These are phyloP conservation scores for Phytopythium boreale DNA, from an alignment of 352 stramenopile species.

Conservation along the genomic window DNA sequence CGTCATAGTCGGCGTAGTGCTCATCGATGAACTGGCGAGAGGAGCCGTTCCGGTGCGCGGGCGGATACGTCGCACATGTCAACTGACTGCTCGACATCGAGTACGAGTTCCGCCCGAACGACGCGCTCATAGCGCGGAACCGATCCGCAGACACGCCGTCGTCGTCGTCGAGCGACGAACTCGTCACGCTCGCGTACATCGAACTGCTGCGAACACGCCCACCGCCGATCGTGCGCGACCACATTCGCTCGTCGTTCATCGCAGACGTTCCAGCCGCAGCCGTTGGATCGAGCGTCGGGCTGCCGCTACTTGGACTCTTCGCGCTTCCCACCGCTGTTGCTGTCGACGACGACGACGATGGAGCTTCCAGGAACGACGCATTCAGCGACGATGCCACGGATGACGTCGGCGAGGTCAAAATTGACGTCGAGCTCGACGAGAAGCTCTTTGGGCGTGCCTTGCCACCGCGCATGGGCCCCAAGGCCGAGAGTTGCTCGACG, in stretches of 20 bases:
- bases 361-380: slow-evolving; percentile 47
- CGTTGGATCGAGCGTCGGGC: background rate
- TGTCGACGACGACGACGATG: background rate
- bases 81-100: slow-evolving; percentile 2
- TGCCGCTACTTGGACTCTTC: slow-evolving; percentile 10
- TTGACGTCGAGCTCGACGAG: slow-evolving; percentile 53
- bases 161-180: background rate
- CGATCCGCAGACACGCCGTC: background rate
- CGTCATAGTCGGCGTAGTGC: background rate
- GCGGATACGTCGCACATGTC: slow-evolving; percentile 9
- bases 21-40: background rate
- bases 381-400: slow-evolving; percentile 63
- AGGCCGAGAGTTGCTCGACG: slow-evolving; percentile 20
- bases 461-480: slow-evolving; percentile 9
- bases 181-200: background rate
- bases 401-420: slow-evolving; percentile 66
- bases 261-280: background rate
- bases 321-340: background rate
- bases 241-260: slow-evolving; percentile 3
- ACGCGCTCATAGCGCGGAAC: slow-evolving; percentile 1
- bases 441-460: slow-evolving; percentile 52
- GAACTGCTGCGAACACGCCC: background rate
- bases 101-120: background rate
- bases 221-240: slow-evolving; percentile 1
- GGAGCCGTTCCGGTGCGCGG: background rate